Evolutionary conservation across 768 basidiomycete species (phyloP).

Genomic region (Cyclocybe cylindracea): DNA sequence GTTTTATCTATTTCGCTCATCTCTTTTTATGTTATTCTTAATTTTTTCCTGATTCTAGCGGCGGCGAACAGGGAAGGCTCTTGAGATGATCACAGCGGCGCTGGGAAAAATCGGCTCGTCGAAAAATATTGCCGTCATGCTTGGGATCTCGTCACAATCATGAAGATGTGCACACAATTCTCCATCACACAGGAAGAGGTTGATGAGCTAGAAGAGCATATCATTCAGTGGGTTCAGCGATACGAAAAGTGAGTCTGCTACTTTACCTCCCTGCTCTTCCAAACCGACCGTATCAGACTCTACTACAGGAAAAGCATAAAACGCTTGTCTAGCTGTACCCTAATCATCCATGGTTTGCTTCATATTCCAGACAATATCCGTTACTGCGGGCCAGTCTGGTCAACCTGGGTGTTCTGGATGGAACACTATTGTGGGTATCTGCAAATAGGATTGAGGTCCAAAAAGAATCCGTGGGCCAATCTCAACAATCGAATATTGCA

Average conservation of each 20-base stretch:
- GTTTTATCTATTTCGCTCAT: no score
- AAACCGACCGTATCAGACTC: background rate
- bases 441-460: constrained; percentile 2
- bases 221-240: constrained; percentile 29
- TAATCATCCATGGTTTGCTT: constrained; percentile 30
- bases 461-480: constrained; percentile 24
- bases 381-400: constrained; percentile 28
- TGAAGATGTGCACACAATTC: constrained; percentile 32
- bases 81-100: no score
- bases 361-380: constrained; percentile 29
- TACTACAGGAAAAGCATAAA: constrained; percentile 24
- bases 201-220: constrained; percentile 18
- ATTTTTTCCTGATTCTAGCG: no score
- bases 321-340: constrained; percentile 24
- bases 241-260: constrained; percentile 33
- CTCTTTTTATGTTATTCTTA: no score
- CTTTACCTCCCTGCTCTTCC: background rate
- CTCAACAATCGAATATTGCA: constrained; percentile 22
- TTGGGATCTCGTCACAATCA: constrained; percentile 28
- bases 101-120: no score
- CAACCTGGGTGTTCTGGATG: constrained; percentile 33
- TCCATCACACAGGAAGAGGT: constrained; percentile 21
- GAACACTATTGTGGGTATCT: constrained; percentile 31
- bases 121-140: constrained; percentile 35
- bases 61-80: no score